Evolutionary conservation across 495 filamentous ascomycete genomes (phyloP).

Genomic region (Penicillium nucicola): DNA sequence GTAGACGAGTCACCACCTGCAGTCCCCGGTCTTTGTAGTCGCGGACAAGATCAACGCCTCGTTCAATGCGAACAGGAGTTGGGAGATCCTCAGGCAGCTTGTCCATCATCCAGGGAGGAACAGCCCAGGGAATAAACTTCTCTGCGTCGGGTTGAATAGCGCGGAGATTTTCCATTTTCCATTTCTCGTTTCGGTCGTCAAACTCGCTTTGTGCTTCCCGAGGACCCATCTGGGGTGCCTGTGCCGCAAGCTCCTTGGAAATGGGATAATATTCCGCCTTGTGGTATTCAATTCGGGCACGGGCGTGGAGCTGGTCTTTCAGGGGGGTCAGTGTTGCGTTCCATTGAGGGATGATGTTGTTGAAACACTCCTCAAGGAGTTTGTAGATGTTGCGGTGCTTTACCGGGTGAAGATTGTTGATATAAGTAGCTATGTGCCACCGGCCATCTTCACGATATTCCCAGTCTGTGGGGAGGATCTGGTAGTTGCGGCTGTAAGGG

Average conservation of each 20-base stretch:
- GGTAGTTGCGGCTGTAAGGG: constrained; percentile 32
- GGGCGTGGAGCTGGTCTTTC: constrained; percentile 32
- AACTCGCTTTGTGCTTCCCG: constrained; percentile 24
- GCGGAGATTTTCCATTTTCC: constrained; percentile 21
- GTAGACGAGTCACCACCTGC: constrained; percentile 37
- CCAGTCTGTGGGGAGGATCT: constrained; percentile 39
- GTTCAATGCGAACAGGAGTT: constrained; percentile 20
- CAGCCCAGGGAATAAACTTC: constrained; percentile 30
- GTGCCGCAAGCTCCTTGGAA: constrained; percentile 12
- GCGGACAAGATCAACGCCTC: constrained; percentile 26
- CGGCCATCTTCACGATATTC: constrained; percentile 23
- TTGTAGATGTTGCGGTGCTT: constrained; percentile 31
- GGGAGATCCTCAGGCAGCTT: constrained; percentile 23
- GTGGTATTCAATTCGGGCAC: constrained; percentile 30
- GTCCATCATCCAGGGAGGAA: constrained; percentile 24
- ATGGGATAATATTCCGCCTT: constrained; percentile 30
- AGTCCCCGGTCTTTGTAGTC: constrained; percentile 40
- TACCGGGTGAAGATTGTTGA: constrained; percentile 46
- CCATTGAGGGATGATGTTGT: constrained; percentile 39
- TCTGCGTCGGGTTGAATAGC: constrained; percentile 31
- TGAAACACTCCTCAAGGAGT: constrained; percentile 41
- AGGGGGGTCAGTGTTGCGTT: constrained; percentile 38
- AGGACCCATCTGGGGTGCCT: constrained; percentile 14
- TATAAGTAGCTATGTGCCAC: constrained; percentile 40
- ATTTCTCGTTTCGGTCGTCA: constrained; percentile 21